Conservation (phyloP, 352 stramenopile species). For the Pseudoperonospora humuli region DNA sequence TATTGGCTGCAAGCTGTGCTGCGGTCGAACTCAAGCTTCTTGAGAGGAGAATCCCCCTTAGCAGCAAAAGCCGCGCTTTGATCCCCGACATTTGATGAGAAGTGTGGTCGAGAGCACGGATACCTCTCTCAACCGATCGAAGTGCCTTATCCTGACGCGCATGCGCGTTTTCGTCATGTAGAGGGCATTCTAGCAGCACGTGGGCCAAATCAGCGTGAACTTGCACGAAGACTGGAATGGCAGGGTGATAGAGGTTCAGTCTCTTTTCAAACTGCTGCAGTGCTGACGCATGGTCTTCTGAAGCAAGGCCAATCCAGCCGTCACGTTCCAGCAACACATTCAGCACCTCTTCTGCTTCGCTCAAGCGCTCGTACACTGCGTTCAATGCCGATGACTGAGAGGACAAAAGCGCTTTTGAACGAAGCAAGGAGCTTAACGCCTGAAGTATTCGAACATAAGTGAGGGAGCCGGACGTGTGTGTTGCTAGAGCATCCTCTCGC, state of each 20-base stretch:
- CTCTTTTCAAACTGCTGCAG: slow-evolving; percentile 18
- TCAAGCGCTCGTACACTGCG: slow-evolving; percentile 6
- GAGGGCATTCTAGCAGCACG: slow-evolving; percentile 35
- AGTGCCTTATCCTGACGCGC: slow-evolving; percentile 20
- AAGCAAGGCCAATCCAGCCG: too few relatives aligned
- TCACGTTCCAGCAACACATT: too few relatives aligned
- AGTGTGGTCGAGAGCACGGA: slow-evolving; percentile 39
- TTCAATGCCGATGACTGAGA: too few relatives aligned
- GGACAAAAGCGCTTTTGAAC: too few relatives aligned
- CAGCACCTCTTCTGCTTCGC: too few relatives aligned
- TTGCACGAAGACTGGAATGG: slow-evolving; percentile 46
- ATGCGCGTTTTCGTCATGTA: slow-evolving; percentile 15
- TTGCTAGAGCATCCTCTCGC: slow-evolving; percentile 11
- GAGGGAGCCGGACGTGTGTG: slow-evolving; percentile 20
- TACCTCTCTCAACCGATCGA: slow-evolving; percentile 24
- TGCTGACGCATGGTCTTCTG: too few relatives aligned
- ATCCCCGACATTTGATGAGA: slow-evolving; percentile 25
- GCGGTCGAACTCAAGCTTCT: slow-evolving; percentile 17
- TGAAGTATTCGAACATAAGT: slow-evolving; percentile 37
- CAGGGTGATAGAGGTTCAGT: slow-evolving; percentile 50
- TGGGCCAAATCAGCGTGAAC: slow-evolving; percentile 44
- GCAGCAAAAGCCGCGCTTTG: slow-evolving; percentile 43
- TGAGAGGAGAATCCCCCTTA: slow-evolving; percentile 47
- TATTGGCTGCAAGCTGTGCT: neutral
- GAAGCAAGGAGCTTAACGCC: slow-evolving; percentile 27